Evolutionary conservation across 2,329 filamentous ascomycete species (phyloP).

Genomic region (Beauveria scarabaeidicola): DNA sequence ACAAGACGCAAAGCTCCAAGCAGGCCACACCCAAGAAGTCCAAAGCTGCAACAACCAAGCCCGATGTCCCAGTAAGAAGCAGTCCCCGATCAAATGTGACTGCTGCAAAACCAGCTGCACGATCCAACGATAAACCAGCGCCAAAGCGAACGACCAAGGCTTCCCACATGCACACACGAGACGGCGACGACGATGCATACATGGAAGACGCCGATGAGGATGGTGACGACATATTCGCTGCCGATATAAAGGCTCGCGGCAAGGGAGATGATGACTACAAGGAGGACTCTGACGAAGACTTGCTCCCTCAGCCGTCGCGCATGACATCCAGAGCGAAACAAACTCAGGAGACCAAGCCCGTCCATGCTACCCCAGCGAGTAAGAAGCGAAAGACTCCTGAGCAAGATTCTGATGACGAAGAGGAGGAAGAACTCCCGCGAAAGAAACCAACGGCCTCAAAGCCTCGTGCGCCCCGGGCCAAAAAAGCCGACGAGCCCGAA

Average conservation of each 20-base stretch:
- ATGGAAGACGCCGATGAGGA: constrained; percentile 62
- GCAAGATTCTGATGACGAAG: constrained; percentile 45
- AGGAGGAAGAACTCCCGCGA: constrained; percentile 51
- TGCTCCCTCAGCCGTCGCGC: constrained; percentile 51
- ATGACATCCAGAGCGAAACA: constrained; percentile 36
- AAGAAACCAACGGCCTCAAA: constrained; percentile 53
- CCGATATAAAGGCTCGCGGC: constrained; percentile 55
- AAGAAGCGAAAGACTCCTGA: constrained; percentile 54
- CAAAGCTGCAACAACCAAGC: constrained; percentile 27
- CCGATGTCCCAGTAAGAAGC: constrained; percentile 39
- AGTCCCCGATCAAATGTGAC: constrained; percentile 41
- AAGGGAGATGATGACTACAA: constrained; percentile 69
- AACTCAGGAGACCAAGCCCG: constrained; percentile 17
- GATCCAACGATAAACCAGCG: constrained; percentile 22
- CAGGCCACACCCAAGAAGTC: constrained; percentile 32
- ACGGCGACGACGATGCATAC: constrained; percentile 49
- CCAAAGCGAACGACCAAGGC: constrained; percentile 33
- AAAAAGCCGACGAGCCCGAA: constrained; percentile 59
- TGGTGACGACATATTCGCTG: constrained; percentile 75
- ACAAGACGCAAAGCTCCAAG: constrained; percentile 29
- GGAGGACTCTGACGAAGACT: constrained; percentile 66
- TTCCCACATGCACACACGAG: constrained; percentile 30
- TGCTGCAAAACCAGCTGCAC: constrained; percentile 18
- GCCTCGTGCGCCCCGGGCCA: constrained; percentile 48
- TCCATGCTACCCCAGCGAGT: constrained; percentile 23